phyloP scores from a whole-genome alignment of 2,329 filamentous ascomycete species.

The Phyllachora maydis region DNA sequence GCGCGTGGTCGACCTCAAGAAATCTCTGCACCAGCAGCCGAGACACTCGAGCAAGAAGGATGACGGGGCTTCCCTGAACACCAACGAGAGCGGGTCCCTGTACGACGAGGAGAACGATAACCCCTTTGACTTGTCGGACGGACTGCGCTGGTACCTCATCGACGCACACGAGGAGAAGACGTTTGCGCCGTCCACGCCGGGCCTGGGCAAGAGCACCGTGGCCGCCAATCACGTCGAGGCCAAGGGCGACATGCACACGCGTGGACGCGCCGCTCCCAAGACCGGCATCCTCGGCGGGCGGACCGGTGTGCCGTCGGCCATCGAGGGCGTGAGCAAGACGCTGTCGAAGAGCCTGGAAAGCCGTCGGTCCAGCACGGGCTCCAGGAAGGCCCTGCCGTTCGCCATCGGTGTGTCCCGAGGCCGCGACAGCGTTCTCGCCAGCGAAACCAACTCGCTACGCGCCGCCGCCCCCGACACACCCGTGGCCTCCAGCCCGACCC shows the following conservation, averaged over 20 bases:
- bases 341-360: slow-evolving; percentile 79
- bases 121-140: slow-evolving; percentile 89
- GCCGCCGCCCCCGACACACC: slow-evolving; percentile 20
- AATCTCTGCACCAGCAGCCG: slow-evolving; percentile 34
- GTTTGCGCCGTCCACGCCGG: slow-evolving; percentile 77
- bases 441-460: slow-evolving; percentile 37
- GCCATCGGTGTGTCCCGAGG: slow-evolving; percentile 15
- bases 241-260: slow-evolving; percentile 46
- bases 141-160: slow-evolving; percentile 86
- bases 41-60: neutral
- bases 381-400: slow-evolving; percentile 51
- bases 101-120: slow-evolving; percentile 72
- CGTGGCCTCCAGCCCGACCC: slow-evolving; percentile 15
- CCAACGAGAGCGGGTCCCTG: slow-evolving; percentile 25
- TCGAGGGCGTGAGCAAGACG: slow-evolving; percentile 56
- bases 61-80: slow-evolving; percentile 16
- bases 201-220: slow-evolving; percentile 79
- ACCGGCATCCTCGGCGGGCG: slow-evolving; percentile 12
- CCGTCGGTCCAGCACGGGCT: slow-evolving; percentile 70
- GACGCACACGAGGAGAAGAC: slow-evolving; percentile 88
- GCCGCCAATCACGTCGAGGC: slow-evolving; percentile 76
- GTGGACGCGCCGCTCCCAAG: slow-evolving; percentile 19
- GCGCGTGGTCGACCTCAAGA: slow-evolving; percentile 78
- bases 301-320: slow-evolving; percentile 27
- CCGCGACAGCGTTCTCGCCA: slow-evolving; percentile 30